Percentiles rank a stretch among this genome's conserved stretches.
phyloP scores from a whole-genome alignment of 2,329 filamentous ascomycete genomes.

The Xylaria arbuscula region DNA sequence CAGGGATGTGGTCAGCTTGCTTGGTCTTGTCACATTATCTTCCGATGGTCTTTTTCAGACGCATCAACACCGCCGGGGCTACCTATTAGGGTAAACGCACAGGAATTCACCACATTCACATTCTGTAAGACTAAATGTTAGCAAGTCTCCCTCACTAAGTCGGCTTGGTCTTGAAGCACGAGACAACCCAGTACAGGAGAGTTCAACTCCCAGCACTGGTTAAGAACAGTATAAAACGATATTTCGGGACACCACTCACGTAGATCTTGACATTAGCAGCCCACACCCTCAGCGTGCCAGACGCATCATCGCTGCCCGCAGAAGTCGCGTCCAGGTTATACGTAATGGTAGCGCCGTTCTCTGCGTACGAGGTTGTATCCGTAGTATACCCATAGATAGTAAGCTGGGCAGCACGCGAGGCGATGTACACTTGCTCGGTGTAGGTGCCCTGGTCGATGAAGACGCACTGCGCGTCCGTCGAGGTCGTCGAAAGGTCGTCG shows the following conservation, averaged over 20 bases:
- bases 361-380: conserved; percentile 61
- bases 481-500: conserved; percentile 64
- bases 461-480: conserved; percentile 63
- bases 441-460: conserved; percentile 72
- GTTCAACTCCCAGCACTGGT: not conserved
- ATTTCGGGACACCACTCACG: conserved; percentile 36
- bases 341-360: conserved; percentile 68
- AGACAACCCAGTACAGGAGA: not conserved
- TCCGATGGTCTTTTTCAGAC: not conserved
- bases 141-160: conserved; percentile 5
- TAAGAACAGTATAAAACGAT: not conserved
- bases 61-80: not conserved
- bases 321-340: conserved; percentile 59
- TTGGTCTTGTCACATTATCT: not conserved
- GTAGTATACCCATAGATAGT: conserved; percentile 70
- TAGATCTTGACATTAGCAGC: conserved; percentile 67
- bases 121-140: conserved; percentile 52
- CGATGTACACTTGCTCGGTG: conserved; percentile 68
- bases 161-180: not conserved
- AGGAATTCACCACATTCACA: conserved; percentile 63
- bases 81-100: conserved; percentile 28
- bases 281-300: conserved; percentile 58
- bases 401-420: conserved; percentile 58
- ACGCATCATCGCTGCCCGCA: conserved; percentile 64
- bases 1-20: conserved; percentile 8